Evolutionary conservation across 345 rosid genomes (phyloP).

Genomic region (Brassica juncea): DNA sequence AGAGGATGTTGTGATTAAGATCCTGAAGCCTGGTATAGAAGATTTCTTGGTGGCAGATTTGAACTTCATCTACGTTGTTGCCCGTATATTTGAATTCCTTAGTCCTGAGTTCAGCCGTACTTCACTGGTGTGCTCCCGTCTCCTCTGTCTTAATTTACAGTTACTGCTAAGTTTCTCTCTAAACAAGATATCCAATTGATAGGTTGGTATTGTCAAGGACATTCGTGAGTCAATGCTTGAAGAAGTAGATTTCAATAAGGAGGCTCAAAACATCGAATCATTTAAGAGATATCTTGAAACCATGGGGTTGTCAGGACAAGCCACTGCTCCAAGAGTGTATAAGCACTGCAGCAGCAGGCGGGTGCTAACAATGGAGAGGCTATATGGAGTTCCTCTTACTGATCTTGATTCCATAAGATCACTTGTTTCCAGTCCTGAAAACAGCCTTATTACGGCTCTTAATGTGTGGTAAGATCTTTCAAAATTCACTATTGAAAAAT

Average conservation of each 20-base stretch:
- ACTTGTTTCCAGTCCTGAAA: slow-evolving; percentile 87
- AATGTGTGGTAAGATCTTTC: slow-evolving; percentile 74
- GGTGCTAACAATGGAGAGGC: slow-evolving; percentile 94
- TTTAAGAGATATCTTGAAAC: slow-evolving; percentile 79
- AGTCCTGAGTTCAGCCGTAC: slow-evolving; percentile 84
- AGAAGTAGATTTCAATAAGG: slow-evolving; percentile 93
- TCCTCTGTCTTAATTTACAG: background rate
- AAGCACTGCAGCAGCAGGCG: slow-evolving; percentile 79
- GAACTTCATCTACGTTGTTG: slow-evolving; percentile 80
- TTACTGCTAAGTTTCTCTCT: slow-evolving; percentile 10
- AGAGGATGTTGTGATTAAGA: slow-evolving; percentile 92
- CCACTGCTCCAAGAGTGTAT: slow-evolving; percentile 90
- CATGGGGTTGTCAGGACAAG: slow-evolving; percentile 86
- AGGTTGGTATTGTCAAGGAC: slow-evolving; percentile 90
- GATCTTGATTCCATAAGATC: slow-evolving; percentile 91
- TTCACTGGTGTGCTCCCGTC: slow-evolving; percentile 63
- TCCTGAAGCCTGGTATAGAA: slow-evolving; percentile 92
- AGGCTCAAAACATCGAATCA: slow-evolving; percentile 77
- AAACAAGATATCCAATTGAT: slow-evolving; percentile 19
- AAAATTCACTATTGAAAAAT: slow-evolving; percentile 11
- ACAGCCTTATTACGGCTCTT: slow-evolving; percentile 90
- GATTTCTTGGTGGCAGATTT: slow-evolving; percentile 90
- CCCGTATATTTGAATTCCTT: slow-evolving; percentile 91
- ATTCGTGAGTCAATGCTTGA: slow-evolving; percentile 96
- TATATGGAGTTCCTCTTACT: slow-evolving; percentile 97